Evolutionary conservation across 352 stramenopile genomes (phyloP).

Genomic region (Globisporangium cederbergense): DNA sequence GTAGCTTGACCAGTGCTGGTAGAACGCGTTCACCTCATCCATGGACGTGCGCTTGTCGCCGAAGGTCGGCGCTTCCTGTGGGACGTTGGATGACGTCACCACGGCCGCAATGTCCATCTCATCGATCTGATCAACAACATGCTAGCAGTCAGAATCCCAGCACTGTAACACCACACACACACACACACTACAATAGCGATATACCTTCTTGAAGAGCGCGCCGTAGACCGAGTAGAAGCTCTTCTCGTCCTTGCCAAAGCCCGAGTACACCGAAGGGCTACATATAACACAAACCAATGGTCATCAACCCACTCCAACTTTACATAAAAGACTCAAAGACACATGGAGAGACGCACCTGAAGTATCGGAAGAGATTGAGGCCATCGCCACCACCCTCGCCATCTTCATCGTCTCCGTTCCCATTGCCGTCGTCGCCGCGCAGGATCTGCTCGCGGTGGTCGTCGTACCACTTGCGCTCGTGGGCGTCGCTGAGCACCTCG

Average conservation of each 20-base stretch:
- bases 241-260: slow-evolving; percentile 67
- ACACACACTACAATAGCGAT: background rate
- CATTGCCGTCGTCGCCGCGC: slow-evolving; percentile 48
- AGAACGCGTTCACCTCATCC: slow-evolving; percentile 66
- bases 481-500: slow-evolving; percentile 80
- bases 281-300: background rate
- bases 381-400: slow-evolving; percentile 31
- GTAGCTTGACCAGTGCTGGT: slow-evolving; percentile 80
- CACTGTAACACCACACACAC: background rate
- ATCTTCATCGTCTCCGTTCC: slow-evolving; percentile 23
- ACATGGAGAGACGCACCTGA: slow-evolving; percentile 37
- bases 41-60: slow-evolving; percentile 38
- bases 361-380: slow-evolving; percentile 78
- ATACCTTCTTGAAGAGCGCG: slow-evolving; percentile 62
- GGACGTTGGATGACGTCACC: slow-evolving; percentile 3
- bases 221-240: slow-evolving; percentile 81
- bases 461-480: slow-evolving; percentile 89
- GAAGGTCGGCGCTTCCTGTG: slow-evolving; percentile 37
- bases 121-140: slow-evolving; percentile 55
- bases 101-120: slow-evolving; percentile 43
- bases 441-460: slow-evolving; percentile 86
- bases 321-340: background rate
- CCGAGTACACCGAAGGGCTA: slow-evolving; percentile 64
- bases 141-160: background rate
- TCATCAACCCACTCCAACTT: slow-evolving; percentile 11